These are phyloP conservation scores for Halophytophthora polymorphica DNA, from an alignment of 352 stramenopile genomes.

Conservation along the genomic window DNA sequence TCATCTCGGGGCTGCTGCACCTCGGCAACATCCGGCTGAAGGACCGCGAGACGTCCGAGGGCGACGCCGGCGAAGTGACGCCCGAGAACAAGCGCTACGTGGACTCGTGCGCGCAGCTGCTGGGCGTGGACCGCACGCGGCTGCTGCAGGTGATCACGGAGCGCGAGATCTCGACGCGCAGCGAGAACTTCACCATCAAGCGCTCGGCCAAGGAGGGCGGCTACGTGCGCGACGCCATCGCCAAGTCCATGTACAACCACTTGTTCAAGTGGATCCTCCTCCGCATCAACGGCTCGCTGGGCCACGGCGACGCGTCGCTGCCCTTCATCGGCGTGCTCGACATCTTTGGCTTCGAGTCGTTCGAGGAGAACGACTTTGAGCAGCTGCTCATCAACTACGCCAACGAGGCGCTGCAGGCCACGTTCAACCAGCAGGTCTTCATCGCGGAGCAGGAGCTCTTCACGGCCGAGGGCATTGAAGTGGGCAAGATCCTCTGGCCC, in stretches of 20 bases:
- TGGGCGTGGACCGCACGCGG: slow-evolving; percentile 60
- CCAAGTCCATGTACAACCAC: slow-evolving; percentile 91
- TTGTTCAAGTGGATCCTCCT: slow-evolving; percentile 93
- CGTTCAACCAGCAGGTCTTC: slow-evolving; percentile 89
- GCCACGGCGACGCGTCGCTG: slow-evolving; percentile 68
- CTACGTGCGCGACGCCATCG: slow-evolving; percentile 90
- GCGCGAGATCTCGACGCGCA: slow-evolving; percentile 81
- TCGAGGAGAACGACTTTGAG: slow-evolving; percentile 90
- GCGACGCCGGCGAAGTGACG: slow-evolving; percentile 69
- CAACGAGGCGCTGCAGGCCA: slow-evolving; percentile 85
- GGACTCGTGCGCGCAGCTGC: slow-evolving; percentile 72
- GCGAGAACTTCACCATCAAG: slow-evolving; percentile 80
- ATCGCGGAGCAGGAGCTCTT: slow-evolving; percentile 89
- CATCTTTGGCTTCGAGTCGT: slow-evolving; percentile 91
- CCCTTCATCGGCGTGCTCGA: slow-evolving; percentile 90
- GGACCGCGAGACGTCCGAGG: slow-evolving; percentile 81
- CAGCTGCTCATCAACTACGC: slow-evolving; percentile 91
- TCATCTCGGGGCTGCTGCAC: slow-evolving; percentile 93
- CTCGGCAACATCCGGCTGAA: slow-evolving; percentile 96
- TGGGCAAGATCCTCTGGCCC: slow-evolving; percentile 88
- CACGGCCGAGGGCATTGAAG: slow-evolving; percentile 88
- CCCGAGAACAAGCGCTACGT: slow-evolving; percentile 58
- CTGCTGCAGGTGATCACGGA: slow-evolving; percentile 83
- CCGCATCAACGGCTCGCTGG: slow-evolving; percentile 88
- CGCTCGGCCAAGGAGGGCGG: slow-evolving; percentile 76